A percentile compares a stretch with the other conserved stretches of the same genome.
phyloP scores from a whole-genome alignment of 2,329 filamentous ascomycete genomes.

The Aspergillus bombycis region DNA sequence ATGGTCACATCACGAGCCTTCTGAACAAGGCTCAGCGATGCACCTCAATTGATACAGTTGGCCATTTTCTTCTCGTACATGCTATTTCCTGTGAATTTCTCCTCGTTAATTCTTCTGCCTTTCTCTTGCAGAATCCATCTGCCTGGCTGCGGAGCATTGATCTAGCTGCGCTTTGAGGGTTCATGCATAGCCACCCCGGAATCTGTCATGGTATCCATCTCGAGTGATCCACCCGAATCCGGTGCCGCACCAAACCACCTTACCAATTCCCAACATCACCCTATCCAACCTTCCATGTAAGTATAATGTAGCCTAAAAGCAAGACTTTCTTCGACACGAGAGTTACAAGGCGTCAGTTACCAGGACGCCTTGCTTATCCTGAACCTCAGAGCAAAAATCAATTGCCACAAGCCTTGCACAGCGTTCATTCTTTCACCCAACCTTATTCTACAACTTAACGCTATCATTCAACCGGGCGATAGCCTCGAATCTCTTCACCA shows the following conservation, averaged over 20 bases:
- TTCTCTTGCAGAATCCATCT: background rate
- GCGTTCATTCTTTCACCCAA: background rate
- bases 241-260: background rate
- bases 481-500: constrained; percentile 6
- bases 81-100: background rate
- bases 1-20: background rate
- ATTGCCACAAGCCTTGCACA: background rate
- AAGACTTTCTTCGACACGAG: background rate
- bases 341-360: background rate
- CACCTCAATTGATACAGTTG: background rate
- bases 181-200: constrained; percentile 9
- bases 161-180: background rate
- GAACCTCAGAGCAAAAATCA: background rate
- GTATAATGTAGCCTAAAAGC: background rate
- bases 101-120: background rate
- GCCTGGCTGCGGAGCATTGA: background rate
- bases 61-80: background rate
- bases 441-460: background rate
- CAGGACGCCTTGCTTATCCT: background rate
- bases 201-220: background rate
- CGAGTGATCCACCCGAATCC: background rate
- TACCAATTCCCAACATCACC: background rate
- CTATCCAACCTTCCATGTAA: background rate
- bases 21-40: background rate
- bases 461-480: constrained; percentile 6